Evolutionary conservation across 2,329 filamentous ascomycete species (phyloP).

Genomic region (Parasarocladium wereldwijsianum): DNA sequence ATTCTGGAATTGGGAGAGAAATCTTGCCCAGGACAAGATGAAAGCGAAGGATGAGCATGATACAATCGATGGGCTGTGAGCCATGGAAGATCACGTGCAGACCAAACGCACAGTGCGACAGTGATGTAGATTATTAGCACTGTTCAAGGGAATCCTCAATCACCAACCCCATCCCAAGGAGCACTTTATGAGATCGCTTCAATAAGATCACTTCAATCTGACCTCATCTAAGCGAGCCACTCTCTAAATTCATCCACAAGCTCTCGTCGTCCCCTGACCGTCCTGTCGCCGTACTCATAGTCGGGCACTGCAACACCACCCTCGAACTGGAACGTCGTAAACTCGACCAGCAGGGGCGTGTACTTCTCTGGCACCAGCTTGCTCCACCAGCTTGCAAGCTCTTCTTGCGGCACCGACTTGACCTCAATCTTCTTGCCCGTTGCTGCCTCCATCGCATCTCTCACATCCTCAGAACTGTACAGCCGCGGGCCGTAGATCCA

Average conservation of each 20-base stretch:
- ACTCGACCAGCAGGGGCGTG: conserved; percentile 14
- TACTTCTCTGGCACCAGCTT: conserved; percentile 10
- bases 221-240: no score
- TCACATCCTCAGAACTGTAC: conserved; percentile 15
- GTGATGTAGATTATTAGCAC: no score
- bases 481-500: conserved; percentile 14
- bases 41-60: no score
- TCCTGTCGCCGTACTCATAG: conserved; percentile 11
- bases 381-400: conserved; percentile 12
- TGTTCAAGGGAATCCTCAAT: no score
- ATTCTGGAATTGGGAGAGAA: no score
- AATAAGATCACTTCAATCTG: no score
- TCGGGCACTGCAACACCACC: conserved; percentile 13
- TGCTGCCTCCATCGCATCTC: conserved; percentile 12
- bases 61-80: no score
- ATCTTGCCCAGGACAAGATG: no score
- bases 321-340: conserved; percentile 11
- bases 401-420: conserved; percentile 9
- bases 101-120: no score
- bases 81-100: no score
- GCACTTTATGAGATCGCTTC: no score
- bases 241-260: conserved; percentile 11
- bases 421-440: conserved; percentile 13
- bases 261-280: conserved; percentile 11
- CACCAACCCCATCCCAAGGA: no score